phyloP scores from a whole-genome alignment of 2,329 filamentous ascomycete genomes.

The Colletotrichum tamarilloi region DNA sequence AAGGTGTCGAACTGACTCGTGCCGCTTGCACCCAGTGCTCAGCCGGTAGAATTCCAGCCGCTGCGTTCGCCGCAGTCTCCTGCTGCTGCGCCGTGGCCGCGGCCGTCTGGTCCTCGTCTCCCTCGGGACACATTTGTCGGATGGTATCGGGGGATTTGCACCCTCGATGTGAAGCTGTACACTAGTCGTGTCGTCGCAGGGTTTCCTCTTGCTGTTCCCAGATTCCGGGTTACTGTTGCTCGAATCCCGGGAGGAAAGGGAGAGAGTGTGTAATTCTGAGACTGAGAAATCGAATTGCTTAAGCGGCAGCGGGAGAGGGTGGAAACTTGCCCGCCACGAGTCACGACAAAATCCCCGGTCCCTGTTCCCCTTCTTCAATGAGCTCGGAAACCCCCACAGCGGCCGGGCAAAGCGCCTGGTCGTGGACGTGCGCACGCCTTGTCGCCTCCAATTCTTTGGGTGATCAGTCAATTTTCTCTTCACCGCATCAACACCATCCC shows the following conservation, averaged over 20 bases:
- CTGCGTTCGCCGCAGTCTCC: background rate
- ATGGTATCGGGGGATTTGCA: background rate
- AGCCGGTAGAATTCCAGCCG: slow-evolving; percentile 26
- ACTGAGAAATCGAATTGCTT: background rate
- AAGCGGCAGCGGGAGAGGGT: background rate
- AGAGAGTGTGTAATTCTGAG: background rate
- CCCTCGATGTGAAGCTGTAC: background rate
- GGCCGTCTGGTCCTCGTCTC: background rate
- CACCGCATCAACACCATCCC: slow-evolving; percentile 17
- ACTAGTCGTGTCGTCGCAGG: background rate
- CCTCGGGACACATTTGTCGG: slow-evolving; percentile 17
- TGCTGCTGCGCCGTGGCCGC: background rate
- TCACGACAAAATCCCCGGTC: slow-evolving; percentile 20
- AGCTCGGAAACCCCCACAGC: slow-evolving; percentile 9
- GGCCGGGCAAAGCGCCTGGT: slow-evolving; percentile 24
- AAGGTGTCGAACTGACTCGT: slow-evolving; percentile 24
- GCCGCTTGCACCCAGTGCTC: slow-evolving; percentile 32
- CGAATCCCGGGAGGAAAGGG: background rate
- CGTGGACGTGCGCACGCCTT: background rate
- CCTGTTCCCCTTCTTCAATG: slow-evolving; percentile 5
- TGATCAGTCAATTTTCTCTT: background rate
- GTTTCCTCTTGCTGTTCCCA: background rate
- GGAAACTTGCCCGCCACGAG: slow-evolving; percentile 7
- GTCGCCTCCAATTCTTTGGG: background rate
- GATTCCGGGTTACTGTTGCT: background rate